Conservation (phyloP, 345 rosid species). For the Raphanus sativus region DNA sequence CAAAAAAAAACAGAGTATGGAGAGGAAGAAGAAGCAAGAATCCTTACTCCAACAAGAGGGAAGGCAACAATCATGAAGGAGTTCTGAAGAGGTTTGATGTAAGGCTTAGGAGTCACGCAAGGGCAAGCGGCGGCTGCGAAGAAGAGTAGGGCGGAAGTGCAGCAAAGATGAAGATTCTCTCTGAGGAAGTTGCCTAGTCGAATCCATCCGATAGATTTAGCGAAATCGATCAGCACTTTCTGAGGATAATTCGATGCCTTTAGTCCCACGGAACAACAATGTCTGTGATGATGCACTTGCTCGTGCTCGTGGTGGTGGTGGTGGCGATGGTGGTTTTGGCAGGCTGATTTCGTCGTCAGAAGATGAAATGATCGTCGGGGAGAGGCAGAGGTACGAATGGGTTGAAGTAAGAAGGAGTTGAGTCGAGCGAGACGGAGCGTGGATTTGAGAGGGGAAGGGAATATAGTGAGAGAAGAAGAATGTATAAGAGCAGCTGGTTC, state of each 20-base stretch:
- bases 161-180: constrained; percentile 72
- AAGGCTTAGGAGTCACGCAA: constrained; percentile 56
- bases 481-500: constrained; percentile 45
- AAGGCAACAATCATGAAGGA: constrained; percentile 63
- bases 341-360: background rate
- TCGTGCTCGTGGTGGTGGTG: constrained; percentile 2
- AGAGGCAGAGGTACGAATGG: constrained; percentile 12
- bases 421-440: constrained; percentile 25
- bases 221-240: constrained; percentile 50
- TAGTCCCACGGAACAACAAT: constrained; percentile 11
- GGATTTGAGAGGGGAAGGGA: constrained; percentile 32
- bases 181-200: constrained; percentile 66
- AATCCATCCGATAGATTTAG: constrained; percentile 61
- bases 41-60: constrained; percentile 78
- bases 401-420: constrained; percentile 31
- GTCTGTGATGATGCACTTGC: constrained; percentile 11
- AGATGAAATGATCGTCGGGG: constrained; percentile 20
- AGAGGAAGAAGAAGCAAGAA: background rate
- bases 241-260: constrained; percentile 45
- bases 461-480: constrained; percentile 36
- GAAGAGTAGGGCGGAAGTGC: constrained; percentile 66
- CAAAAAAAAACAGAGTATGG: background rate
- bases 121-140: constrained; percentile 71
- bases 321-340: constrained; percentile 26
- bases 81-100: constrained; percentile 58